Evolutionary conservation across 1,139 yeast genomes (phyloP).

Genomic region (Komagataea norvegica): DNA sequence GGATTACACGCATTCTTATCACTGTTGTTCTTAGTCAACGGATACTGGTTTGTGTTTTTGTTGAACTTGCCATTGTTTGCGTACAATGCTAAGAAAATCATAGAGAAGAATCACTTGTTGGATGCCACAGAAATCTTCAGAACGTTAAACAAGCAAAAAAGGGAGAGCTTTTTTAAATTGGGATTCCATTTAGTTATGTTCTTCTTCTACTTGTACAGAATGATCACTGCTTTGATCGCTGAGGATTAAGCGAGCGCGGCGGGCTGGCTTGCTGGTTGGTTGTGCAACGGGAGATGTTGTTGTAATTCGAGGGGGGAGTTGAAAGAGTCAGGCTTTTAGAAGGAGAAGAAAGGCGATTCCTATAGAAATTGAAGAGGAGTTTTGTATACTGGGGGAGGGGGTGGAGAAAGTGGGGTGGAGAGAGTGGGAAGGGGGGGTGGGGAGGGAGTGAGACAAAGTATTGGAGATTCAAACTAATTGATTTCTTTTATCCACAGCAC

Average conservation of each 20-base stretch:
- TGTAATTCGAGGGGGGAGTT: too few relatives aligned
- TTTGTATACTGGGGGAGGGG: too few relatives aligned
- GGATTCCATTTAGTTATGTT: slow-evolving; percentile 90
- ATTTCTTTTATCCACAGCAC: too few relatives aligned
- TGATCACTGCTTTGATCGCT: slow-evolving; percentile 88
- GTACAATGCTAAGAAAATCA: slow-evolving; percentile 66
- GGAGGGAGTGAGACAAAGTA: background rate
- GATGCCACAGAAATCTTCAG: slow-evolving; percentile 98
- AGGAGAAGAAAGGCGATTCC: too few relatives aligned
- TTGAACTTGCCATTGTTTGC: slow-evolving; percentile 84
- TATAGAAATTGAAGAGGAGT: too few relatives aligned
- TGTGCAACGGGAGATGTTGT: background rate
- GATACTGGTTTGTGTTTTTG: slow-evolving; percentile 89
- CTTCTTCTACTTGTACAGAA: slow-evolving; percentile 92
- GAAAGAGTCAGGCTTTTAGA: too few relatives aligned
- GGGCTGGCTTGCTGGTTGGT: background rate
- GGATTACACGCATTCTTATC: slow-evolving; percentile 75
- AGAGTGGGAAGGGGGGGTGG: too few relatives aligned
- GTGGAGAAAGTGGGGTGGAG: too few relatives aligned
- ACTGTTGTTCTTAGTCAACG: slow-evolving; percentile 70
- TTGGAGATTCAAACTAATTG: background rate
- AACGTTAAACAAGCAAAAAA: slow-evolving; percentile 88
- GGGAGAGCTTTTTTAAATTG: slow-evolving; percentile 83
- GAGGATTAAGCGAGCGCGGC: slow-evolving; percentile 21
- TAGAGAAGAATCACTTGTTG: slow-evolving; percentile 76